These are phyloP conservation scores for Cercospora brassicicola DNA, from an alignment of 2,329 filamentous ascomycete genomes.

Conservation along the genomic window DNA sequence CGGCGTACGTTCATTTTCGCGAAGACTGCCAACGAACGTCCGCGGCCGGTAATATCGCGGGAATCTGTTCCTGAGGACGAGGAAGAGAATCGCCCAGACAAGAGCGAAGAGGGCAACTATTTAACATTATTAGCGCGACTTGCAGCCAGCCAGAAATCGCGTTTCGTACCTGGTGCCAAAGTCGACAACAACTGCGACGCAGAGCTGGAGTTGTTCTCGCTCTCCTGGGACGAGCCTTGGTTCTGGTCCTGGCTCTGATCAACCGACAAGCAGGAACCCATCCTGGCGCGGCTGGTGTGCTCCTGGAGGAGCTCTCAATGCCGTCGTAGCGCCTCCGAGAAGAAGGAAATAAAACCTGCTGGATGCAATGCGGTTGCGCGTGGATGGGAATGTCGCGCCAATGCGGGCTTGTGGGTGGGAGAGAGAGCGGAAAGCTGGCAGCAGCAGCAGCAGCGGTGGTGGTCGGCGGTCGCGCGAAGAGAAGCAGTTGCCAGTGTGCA, in stretches of 20 bases:
- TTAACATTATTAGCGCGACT: neutral
- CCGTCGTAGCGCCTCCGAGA: neutral
- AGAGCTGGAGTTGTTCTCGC: slow-evolving; percentile 29
- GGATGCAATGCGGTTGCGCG: neutral
- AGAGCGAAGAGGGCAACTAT: slow-evolving; percentile 38
- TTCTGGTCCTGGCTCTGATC: slow-evolving; percentile 31
- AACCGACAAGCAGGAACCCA: slow-evolving; percentile 8
- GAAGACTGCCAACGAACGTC: slow-evolving; percentile 48
- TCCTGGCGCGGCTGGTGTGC: neutral
- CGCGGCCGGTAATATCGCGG: slow-evolving; percentile 49
- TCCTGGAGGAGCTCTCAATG: slow-evolving; percentile 10
- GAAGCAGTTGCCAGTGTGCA: neutral
- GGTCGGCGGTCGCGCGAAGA: neutral
- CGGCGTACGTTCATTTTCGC: slow-evolving; percentile 45
- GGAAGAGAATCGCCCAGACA: slow-evolving; percentile 42
- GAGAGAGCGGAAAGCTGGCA: neutral
- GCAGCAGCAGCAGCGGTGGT: neutral
- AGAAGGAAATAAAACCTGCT: neutral
- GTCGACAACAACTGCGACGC: slow-evolving; percentile 40
- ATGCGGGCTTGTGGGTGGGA: neutral
- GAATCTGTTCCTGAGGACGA: slow-evolving; percentile 46
- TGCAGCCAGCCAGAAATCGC: neutral
- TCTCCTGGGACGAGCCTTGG: slow-evolving; percentile 28
- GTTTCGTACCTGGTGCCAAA: slow-evolving; percentile 27
- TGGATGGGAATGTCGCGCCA: slow-evolving; percentile 1